These are phyloP conservation scores for Cryptomeria japonica DNA, from an alignment of 75 land plant species.

Conservation along the genomic window DNA sequence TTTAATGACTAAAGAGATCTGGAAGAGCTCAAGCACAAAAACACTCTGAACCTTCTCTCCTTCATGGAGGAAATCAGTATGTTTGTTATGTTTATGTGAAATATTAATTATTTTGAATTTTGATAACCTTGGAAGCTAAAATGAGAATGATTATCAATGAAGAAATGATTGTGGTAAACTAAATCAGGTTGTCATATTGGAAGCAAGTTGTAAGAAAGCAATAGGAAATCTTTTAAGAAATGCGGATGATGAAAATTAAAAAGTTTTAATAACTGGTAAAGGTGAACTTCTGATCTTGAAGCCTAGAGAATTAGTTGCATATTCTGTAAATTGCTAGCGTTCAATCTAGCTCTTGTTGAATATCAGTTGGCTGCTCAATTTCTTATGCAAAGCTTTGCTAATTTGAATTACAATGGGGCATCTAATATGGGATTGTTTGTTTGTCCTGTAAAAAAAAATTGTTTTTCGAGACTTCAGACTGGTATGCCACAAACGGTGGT, in stretches of 20 bases:
- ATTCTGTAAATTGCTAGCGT: neutral
- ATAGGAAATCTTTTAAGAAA: neutral
- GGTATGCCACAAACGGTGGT: neutral
- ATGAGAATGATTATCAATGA: neutral
- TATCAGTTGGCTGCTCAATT: too few species aligned
- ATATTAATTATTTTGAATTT: too few species aligned
- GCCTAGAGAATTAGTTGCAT: neutral
- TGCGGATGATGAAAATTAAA: too few species aligned
- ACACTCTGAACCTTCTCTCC: too few species aligned
- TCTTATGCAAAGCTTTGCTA: neutral
- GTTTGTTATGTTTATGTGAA: too few species aligned
- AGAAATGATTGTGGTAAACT: neutral
- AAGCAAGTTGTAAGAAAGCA: neutral
- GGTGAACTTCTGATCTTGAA: neutral
- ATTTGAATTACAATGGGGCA: neutral
- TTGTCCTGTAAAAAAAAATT: neutral
- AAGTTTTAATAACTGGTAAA: neutral
- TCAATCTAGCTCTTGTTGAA: neutral
- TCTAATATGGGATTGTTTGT: neutral
- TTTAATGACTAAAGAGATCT: too few species aligned
- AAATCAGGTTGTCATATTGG: neutral
- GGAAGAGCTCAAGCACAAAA: too few species aligned
- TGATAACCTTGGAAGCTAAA: neutral
- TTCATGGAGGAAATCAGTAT: too few species aligned
- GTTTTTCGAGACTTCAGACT: neutral